Evolutionary conservation across 2,329 filamentous ascomycete genomes (phyloP).

Genomic region (Huntiella abstrusa): DNA sequence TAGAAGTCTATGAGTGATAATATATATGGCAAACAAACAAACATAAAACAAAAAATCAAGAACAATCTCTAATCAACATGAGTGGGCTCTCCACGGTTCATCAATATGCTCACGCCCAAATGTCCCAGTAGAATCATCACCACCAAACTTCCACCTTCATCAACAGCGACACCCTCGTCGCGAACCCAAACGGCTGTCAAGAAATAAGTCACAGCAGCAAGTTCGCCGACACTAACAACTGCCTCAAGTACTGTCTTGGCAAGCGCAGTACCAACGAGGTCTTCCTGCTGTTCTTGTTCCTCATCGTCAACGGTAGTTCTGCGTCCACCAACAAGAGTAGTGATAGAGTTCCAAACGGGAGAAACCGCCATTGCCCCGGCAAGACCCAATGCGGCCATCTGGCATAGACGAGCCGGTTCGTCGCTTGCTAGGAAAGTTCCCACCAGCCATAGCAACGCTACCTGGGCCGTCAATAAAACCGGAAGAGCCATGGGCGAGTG

Average conservation of each 20-base stretch:
- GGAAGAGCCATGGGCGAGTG: slow-evolving; percentile 10
- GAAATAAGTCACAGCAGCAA: slow-evolving; percentile 9
- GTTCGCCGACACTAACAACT: slow-evolving; percentile 3
- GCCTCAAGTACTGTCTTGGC: background rate
- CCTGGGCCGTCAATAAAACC: slow-evolving; percentile 3
- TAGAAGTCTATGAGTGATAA: background rate
- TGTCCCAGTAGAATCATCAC: slow-evolving; percentile 6
- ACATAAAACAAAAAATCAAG: slow-evolving; percentile 1
- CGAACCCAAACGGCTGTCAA: slow-evolving; percentile 7
- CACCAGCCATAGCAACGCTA: slow-evolving; percentile 3
- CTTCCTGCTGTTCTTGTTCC: background rate
- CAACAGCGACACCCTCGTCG: slow-evolving; percentile 8
- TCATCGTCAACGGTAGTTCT: background rate
- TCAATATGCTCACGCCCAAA: background rate
- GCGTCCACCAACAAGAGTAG: background rate
- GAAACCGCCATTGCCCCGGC: slow-evolving; percentile 8
- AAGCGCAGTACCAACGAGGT: background rate
- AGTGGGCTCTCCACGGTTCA: background rate
- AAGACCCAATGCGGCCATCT: slow-evolving; percentile 7
- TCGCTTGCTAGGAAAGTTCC: slow-evolving; percentile 1
- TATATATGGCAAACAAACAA: background rate
- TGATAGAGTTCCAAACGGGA: slow-evolving; percentile 9
- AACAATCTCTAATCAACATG: background rate
- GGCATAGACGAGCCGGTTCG: slow-evolving; percentile 6
- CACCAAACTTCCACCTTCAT: slow-evolving; percentile 7